A percentile compares a stretch with the other conserved stretches of the same genome.
phyloP scores from a whole-genome alignment of 2,329 filamentous ascomycete genomes.

The Reticulascus tulasneorum region DNA sequence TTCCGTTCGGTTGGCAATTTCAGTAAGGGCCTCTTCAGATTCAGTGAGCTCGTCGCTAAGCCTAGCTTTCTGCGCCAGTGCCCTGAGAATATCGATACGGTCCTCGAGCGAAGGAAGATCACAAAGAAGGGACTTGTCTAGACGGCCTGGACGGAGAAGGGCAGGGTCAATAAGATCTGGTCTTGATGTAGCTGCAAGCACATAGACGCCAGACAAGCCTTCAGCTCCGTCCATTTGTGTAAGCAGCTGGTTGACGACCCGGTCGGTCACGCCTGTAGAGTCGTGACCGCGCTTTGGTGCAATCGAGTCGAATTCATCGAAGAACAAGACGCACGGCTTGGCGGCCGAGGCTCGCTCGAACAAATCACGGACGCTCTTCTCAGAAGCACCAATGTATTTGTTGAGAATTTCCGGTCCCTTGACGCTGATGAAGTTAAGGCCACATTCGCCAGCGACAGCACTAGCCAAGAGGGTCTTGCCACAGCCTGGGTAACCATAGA shows the following conservation, averaged over 20 bases:
- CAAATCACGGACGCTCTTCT: slow-evolving; percentile 91
- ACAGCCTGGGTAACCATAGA: slow-evolving; percentile 94
- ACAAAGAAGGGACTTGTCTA: slow-evolving; percentile 91
- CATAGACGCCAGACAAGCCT: slow-evolving; percentile 90
- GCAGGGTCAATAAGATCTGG: slow-evolving; percentile 96
- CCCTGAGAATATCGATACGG: slow-evolving; percentile 80
- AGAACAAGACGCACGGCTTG: slow-evolving; percentile 91
- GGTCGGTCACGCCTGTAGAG: slow-evolving; percentile 95
- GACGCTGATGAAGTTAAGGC: slow-evolving; percentile 96
- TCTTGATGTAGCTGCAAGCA: slow-evolving; percentile 87
- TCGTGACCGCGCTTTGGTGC: slow-evolving; percentile 96
- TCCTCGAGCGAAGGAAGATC: slow-evolving; percentile 80
- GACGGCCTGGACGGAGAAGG: slow-evolving; percentile 79
- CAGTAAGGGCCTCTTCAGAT: slow-evolving; percentile 54
- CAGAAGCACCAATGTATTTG: slow-evolving; percentile 97
- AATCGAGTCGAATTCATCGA: slow-evolving; percentile 97
- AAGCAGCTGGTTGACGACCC: slow-evolving; percentile 95
- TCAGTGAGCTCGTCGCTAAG: slow-evolving; percentile 63
- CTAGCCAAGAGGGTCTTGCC: slow-evolving; percentile 95
- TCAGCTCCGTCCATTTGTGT: slow-evolving; percentile 99
- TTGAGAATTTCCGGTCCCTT: slow-evolving; percentile 98
- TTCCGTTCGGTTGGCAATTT: slow-evolving; percentile 75
- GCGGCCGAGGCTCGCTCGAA: slow-evolving; percentile 92
- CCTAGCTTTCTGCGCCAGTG: slow-evolving; percentile 77
- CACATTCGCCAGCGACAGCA: slow-evolving; percentile 95